Base-by-base conservation (phyloP, 2,329 filamentous ascomycete genomes). In the Aspergillus candidus region DNA sequence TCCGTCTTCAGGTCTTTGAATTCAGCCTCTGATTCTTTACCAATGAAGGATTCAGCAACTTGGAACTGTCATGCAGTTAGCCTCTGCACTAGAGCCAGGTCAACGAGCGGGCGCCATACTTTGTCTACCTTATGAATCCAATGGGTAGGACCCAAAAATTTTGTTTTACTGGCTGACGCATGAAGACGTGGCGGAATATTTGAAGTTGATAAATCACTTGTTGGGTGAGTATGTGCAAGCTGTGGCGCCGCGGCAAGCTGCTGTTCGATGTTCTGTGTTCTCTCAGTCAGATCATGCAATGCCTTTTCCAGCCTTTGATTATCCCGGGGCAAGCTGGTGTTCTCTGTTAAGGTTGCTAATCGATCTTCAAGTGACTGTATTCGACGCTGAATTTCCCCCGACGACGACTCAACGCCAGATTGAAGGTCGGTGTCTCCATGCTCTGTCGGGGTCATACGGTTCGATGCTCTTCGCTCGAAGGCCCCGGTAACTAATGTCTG, bases 71-170 rank as follows among this genome's bases (percentile, higher is more conserved):
- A 15, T 11, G 29, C 10, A 14, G n/a, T 44, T 4, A 44, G 44
- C 27, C 6, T 14, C 13, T 7, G 11, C 13, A 12, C 11, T 4
- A 12, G 12, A 22, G 6, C 11, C 1, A 7, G 4, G 11, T 13
- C 11, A 10, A 6, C 5, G 43, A 17, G 4, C 6, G 14, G 11
- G 4, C 11, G 13, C 8, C 29, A 18, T 34, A 51, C 51, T 43
- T 50, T 43, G 14, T 53, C 49, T 11, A 44, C 29, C 13, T 38
- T 50, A 27, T 50, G 36, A 14, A 30, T 37, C 40, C 46, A 52
- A 34, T 53, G 51, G 5, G 38, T 47, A 3, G 47, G 45, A 4
- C 51, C 49, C 11, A 52, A 35, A 11, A 52, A 17, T 35, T 52
- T 53, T 18, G 44, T 46, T 43, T 53, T 53, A 11, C 35, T 39